Evolutionary conservation across 2,329 filamentous ascomycete species (phyloP).

Genomic region (Apiospora marii): DNA sequence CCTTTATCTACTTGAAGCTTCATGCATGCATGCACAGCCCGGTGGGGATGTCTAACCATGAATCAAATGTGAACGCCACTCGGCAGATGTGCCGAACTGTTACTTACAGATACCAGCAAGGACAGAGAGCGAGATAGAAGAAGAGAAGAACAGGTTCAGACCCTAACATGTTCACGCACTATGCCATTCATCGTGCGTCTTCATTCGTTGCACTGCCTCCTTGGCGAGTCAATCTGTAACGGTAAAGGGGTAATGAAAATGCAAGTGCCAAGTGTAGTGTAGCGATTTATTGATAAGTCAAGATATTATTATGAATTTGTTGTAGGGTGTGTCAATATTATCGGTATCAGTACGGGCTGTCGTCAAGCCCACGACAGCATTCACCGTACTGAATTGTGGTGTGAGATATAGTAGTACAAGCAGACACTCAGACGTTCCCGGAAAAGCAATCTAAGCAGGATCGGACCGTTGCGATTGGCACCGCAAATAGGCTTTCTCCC

Average conservation of each 20-base stretch:
- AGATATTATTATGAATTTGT: background rate
- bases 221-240: background rate
- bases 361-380: background rate
- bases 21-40: background rate
- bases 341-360: background rate
- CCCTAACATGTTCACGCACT: too few relatives aligned
- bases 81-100: too few relatives aligned
- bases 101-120: too few relatives aligned
- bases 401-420: background rate
- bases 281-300: background rate
- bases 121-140: too few relatives aligned
- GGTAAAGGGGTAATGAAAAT: background rate
- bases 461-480: slow-evolving; percentile 2
- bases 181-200: background rate
- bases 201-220: background rate
- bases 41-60: background rate
- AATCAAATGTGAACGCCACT: too few relatives aligned
- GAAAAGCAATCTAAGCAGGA: background rate
- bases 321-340: too few relatives aligned
- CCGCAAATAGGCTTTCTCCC: background rate
- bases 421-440: background rate
- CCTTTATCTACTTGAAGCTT: background rate
- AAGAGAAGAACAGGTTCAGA: too few relatives aligned
- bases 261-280: background rate
- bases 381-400: background rate